Evolutionary conservation across 2,329 filamentous ascomycete genomes (phyloP).

Genomic region (Daldinia eschscholtzii): DNA sequence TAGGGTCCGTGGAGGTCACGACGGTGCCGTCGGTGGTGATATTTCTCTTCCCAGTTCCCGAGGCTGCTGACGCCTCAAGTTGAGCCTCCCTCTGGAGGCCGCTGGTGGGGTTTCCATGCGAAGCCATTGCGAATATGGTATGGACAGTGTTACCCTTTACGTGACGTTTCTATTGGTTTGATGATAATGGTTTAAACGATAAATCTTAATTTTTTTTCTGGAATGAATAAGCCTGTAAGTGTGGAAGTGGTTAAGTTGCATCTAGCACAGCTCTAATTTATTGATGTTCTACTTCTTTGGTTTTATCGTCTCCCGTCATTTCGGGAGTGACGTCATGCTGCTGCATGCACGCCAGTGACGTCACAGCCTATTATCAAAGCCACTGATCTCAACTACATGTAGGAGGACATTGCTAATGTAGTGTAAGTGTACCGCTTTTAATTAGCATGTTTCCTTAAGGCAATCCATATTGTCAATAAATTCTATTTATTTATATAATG

Average conservation of each 20-base stretch:
- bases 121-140: slow-evolving; percentile 24
- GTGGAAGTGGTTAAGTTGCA: neutral
- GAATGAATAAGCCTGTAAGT: neutral
- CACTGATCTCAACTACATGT: neutral
- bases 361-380: neutral
- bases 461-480: too few relatives aligned
- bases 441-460: too few relatives aligned
- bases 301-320: neutral
- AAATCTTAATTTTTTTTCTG: neutral
- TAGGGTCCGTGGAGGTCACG: slow-evolving; percentile 42
- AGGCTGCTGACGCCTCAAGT: slow-evolving; percentile 12
- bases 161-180: neutral
- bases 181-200: neutral
- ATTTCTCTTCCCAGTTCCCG: slow-evolving; percentile 32
- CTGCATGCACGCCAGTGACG: neutral
- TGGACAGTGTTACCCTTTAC: neutral
- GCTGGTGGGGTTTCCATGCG: slow-evolving; percentile 34
- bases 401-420: too few relatives aligned
- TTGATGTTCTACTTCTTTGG: neutral
- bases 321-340: neutral
- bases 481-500: too few relatives aligned
- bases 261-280: neutral
- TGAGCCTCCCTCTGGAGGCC: slow-evolving; percentile 29
- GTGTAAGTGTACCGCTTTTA: too few relatives aligned
- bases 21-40: slow-evolving; percentile 35